phyloP scores from a whole-genome alignment of 2,329 filamentous ascomycete genomes.

The Xylaria sp. region DNA sequence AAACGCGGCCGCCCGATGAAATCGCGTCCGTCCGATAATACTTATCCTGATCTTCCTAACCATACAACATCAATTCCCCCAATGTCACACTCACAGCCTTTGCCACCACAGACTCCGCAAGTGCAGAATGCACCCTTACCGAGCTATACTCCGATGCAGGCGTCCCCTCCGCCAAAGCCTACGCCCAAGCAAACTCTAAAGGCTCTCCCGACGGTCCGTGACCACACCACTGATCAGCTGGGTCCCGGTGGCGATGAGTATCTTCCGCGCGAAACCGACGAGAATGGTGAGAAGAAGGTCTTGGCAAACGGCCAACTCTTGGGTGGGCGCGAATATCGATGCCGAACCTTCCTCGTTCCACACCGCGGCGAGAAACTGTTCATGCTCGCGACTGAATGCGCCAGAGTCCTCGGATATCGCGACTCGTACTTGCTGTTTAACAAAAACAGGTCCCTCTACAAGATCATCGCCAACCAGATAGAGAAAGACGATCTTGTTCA shows the following conservation, averaged over 20 bases:
- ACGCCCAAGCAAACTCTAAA: constrained; percentile 85
- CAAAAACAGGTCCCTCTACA: constrained; percentile 93
- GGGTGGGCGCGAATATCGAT: constrained; percentile 82
- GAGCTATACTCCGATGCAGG: constrained; percentile 40
- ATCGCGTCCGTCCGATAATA: constrained; percentile 45
- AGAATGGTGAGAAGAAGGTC: constrained; percentile 92
- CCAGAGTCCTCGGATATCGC: constrained; percentile 84
- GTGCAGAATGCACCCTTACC: constrained; percentile 44
- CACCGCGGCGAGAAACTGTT: constrained; percentile 90
- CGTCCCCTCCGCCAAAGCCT: constrained; percentile 66
- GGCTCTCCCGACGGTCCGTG: constrained; percentile 88
- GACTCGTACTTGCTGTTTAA: constrained; percentile 99
- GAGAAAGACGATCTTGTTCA: constrained; percentile 96
- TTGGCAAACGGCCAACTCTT: constrained; percentile 73
- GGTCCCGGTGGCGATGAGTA: constrained; percentile 89
- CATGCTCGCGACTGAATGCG: constrained; percentile 97
- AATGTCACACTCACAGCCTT: constrained; percentile 31
- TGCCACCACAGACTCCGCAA: constrained; percentile 52
- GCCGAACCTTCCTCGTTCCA: constrained; percentile 87
- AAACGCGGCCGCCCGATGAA: constrained; percentile 62
- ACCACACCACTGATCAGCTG: constrained; percentile 95
- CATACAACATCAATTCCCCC: constrained; percentile 45
- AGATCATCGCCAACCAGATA: constrained; percentile 92
- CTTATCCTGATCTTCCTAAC: constrained; percentile 52
- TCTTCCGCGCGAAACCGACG: constrained; percentile 85